These are phyloP conservation scores for Allodekkera sacchari DNA, from an alignment of 805 yeast genomes.

Conservation along the genomic window DNA sequence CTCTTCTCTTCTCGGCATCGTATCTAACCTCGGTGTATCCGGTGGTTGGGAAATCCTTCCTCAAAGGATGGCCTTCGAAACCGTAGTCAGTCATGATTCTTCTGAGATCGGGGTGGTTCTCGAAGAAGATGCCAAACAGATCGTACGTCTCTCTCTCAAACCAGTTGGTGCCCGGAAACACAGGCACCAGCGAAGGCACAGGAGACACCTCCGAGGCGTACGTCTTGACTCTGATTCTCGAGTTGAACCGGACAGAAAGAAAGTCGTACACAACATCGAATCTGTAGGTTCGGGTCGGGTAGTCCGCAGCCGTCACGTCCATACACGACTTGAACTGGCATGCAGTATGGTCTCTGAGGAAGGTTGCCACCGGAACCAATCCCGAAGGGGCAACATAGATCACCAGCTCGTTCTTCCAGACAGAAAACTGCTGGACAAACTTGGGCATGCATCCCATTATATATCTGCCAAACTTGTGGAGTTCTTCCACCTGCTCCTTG, in stretches of 20 bases:
- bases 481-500: slow-evolving; percentile 55
- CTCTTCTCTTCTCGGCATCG: slow-evolving; percentile 85
- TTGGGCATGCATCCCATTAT: slow-evolving; percentile 74
- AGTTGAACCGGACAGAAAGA: slow-evolving; percentile 73
- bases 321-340: slow-evolving; percentile 70
- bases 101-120: slow-evolving; percentile 83
- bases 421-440: slow-evolving; percentile 73
- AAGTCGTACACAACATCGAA: slow-evolving; percentile 83
- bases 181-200: slow-evolving; percentile 68
- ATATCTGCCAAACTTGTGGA: slow-evolving; percentile 77
- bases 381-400: slow-evolving; percentile 71
- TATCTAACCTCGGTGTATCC: slow-evolving; percentile 87
- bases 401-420: slow-evolving; percentile 85
- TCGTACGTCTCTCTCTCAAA: slow-evolving; percentile 86
- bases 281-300: slow-evolving; percentile 74
- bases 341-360: slow-evolving; percentile 70
- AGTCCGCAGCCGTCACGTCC: slow-evolving; percentile 84
- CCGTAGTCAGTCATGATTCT: slow-evolving; percentile 90
- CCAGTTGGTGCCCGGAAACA: slow-evolving; percentile 83
- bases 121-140: slow-evolving; percentile 79
- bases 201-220: slow-evolving; percentile 77
- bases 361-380: slow-evolving; percentile 59
- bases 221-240: slow-evolving; percentile 82
- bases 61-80: slow-evolving; percentile 83
- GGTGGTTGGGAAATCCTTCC: slow-evolving; percentile 89